Base-by-base conservation (phyloP, 306 rosid genomes). In the Prosopis cineraria region DNA sequence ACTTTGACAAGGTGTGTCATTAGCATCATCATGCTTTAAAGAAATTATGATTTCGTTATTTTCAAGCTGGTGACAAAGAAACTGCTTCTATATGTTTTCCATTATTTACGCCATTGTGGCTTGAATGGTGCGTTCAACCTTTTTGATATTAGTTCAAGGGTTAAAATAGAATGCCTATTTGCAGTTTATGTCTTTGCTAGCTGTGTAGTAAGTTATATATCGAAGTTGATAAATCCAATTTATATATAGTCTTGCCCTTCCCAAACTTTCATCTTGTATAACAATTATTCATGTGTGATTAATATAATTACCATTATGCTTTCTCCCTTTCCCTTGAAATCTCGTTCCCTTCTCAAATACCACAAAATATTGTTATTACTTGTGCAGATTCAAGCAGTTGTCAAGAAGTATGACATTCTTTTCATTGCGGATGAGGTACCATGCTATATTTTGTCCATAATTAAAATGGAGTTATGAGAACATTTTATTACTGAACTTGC, bases 321-420 rank as follows among this genome's bases (percentile, higher is more conserved):
- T 52, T 31, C 34, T 40, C 19, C 12, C 41, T 70, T 31, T 63
- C 27, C 56, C 83, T 66, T 19, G 66, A 63, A 3, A 0, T 8
- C 30, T 24, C 29, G 22, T 30, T 22, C 12, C 48, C 27, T 9
- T 7, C 77, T 6, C 14, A 45, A 11, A 43, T 37, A 37, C 30
- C 37, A 19, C 14, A 67, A 39, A 83, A 62, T 53, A n/a, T n/a
- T 86, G 78, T 85, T 44, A 48, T 86, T 67, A 67, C 48, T 72
- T 48, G 6, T 83, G 85, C 83, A 95, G 99, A 77, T 95, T 84
- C 99, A 95, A 91, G 91, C 94, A 14, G 83, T 95, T 20, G 78
- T 95, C 77, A 95, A 93, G 90, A 93, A 95, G 91, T 93, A 93
- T 80, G 99, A 91, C 86, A 93, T 95, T 81, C 98, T 95, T 80